Evolutionary conservation across 345 rosid genomes (phyloP).

Genomic region (Citrus cavaleriei): DNA sequence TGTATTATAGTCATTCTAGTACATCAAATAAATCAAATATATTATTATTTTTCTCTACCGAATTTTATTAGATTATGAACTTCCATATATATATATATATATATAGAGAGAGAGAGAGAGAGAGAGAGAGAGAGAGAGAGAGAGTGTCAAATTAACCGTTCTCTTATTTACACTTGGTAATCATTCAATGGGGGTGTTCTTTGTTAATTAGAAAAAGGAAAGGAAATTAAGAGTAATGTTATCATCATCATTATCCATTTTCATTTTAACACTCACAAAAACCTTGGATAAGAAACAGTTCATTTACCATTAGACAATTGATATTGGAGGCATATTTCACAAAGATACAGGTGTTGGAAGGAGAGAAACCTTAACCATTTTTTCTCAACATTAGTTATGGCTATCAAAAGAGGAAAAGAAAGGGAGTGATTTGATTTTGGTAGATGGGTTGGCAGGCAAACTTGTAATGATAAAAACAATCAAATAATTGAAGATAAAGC

Average conservation of each 20-base stretch:
- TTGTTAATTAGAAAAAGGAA: too few relatives aligned
- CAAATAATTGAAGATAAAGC: neutral
- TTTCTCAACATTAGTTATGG: neutral
- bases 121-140: too few relatives aligned
- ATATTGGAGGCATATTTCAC: neutral
- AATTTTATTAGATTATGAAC: neutral
- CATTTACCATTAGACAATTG: neutral
- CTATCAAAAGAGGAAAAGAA: neutral
- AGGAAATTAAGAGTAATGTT: neutral
- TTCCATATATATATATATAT: too few relatives aligned
- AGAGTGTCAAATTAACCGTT: neutral
- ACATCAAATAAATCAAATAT: too few relatives aligned
- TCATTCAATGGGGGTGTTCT: neutral
- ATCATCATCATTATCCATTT: neutral
- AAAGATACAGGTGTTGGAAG: neutral
- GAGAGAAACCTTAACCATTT: neutral
- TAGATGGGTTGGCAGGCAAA: slow-evolving; percentile 5
- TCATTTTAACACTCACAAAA: neutral
- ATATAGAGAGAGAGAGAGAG: too few relatives aligned
- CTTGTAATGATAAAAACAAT: slow-evolving; percentile 17
- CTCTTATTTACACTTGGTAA: neutral
- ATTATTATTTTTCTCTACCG: neutral
- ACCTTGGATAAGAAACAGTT: neutral
- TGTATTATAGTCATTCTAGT: too few relatives aligned
- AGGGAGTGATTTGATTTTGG: neutral